Evolutionary conservation across 345 rosid species (phyloP).

Genomic region (Salix arbutifolia): DNA sequence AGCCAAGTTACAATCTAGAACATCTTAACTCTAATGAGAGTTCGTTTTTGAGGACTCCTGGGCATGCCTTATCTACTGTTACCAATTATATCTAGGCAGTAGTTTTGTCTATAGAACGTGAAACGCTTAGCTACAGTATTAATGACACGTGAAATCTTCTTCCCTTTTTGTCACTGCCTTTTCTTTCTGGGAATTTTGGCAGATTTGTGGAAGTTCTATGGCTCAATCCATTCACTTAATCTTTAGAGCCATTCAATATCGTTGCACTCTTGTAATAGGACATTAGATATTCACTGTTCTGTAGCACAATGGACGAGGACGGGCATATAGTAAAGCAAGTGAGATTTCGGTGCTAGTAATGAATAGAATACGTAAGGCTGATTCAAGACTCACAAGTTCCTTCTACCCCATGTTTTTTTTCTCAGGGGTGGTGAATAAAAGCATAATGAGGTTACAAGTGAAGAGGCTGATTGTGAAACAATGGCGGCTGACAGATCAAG

Average conservation of each 20-base stretch:
- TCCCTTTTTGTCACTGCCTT: not conserved
- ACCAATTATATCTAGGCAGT: not conserved
- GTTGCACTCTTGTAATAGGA: not conserved
- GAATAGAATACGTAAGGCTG: constrained; percentile 5
- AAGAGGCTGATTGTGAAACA: constrained; percentile 49
- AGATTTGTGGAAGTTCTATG: not conserved
- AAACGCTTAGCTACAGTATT: not conserved
- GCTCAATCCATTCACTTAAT: not conserved
- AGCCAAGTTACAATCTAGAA: not conserved
- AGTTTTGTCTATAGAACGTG: not conserved
- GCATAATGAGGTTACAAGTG: constrained; percentile 32
- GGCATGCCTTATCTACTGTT: not conserved
- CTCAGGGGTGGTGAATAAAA: constrained; percentile 42
- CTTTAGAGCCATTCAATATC: not conserved
- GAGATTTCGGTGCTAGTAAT: not conserved
- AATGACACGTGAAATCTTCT: not conserved
- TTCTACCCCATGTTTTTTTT: constrained; percentile 10
- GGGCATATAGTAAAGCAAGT: not conserved
- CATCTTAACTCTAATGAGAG: not conserved
- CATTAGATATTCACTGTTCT: not conserved
- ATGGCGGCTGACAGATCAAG: constrained; percentile 29
- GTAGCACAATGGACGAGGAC: not conserved
- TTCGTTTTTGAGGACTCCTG: not conserved
- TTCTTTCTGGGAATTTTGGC: not conserved
- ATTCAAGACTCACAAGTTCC: not conserved